These are phyloP conservation scores for Solanum boliviense DNA, from an alignment of 257 asterid genomes.

Conservation along the genomic window DNA sequence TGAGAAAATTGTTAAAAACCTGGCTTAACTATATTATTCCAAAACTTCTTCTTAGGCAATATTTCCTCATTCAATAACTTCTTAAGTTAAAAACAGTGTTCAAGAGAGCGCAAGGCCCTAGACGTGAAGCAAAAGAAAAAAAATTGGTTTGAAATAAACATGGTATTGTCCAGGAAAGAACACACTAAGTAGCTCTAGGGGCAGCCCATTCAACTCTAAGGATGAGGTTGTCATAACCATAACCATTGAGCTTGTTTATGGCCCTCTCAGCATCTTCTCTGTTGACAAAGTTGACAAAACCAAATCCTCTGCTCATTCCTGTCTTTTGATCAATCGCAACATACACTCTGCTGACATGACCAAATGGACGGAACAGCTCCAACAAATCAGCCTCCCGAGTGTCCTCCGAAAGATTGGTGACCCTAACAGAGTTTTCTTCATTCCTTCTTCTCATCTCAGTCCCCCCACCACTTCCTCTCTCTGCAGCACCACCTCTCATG, in stretches of 20 bases:
- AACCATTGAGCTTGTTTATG: conserved; percentile 81
- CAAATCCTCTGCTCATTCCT: conserved; percentile 73
- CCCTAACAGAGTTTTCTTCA: conserved; percentile 88
- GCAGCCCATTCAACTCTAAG: conserved; percentile 99
- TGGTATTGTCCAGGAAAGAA: background rate
- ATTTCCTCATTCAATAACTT: background rate
- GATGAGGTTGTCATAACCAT: conserved; percentile 87
- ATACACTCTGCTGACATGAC: conserved; percentile 64
- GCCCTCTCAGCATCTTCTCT: conserved; percentile 91
- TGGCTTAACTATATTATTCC: background rate
- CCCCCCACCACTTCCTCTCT: conserved; percentile 29
- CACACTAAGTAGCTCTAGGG: conserved; percentile 55
- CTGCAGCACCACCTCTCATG: conserved; percentile 50
- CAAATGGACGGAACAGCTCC: conserved; percentile 86
- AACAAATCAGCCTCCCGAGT: conserved; percentile 84
- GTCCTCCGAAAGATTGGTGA: conserved; percentile 88
- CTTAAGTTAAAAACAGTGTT: background rate
- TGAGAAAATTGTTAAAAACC: background rate
- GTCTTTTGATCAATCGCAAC: conserved; percentile 88
- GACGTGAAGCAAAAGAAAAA: background rate
- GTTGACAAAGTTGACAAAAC: conserved; percentile 79
- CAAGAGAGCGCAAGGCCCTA: background rate
- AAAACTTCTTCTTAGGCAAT: background rate
- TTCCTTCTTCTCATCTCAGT: conserved; percentile 81
- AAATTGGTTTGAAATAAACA: background rate